These are phyloP conservation scores for Limtongia smithiae DNA, from an alignment of 805 yeast species.

Conservation along the genomic window DNA sequence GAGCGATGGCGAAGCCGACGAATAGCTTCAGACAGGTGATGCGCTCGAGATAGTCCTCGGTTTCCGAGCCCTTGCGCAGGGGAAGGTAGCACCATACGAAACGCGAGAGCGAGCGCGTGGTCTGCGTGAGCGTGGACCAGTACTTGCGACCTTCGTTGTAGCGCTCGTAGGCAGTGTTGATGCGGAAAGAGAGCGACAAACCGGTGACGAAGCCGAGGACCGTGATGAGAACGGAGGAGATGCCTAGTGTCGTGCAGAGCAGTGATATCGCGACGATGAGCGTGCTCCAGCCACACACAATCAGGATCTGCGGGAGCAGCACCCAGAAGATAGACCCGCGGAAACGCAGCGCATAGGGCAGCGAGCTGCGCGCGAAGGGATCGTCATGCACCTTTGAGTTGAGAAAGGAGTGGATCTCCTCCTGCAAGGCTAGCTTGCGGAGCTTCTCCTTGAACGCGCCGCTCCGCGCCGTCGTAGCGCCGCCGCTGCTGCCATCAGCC, in stretches of 20 bases:
- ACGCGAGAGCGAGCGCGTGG: conserved; percentile 20
- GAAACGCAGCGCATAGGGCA: conserved; percentile 27
- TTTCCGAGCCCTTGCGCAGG: conserved; percentile 19
- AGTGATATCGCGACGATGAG: conserved; percentile 18
- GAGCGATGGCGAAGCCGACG: conserved; percentile 24
- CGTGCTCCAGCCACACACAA: conserved; percentile 22
- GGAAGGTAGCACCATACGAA: conserved; percentile 25
- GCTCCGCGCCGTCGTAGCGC: neutral
- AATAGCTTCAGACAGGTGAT: conserved; percentile 17
- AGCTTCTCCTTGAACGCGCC: neutral
- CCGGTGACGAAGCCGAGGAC: conserved; percentile 28
- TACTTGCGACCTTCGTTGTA: conserved; percentile 27
- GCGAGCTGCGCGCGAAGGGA: conserved; percentile 21
- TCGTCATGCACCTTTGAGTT: conserved; percentile 27
- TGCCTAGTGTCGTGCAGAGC: conserved; percentile 21
- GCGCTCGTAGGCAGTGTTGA: conserved; percentile 28
- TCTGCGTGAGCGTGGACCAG: conserved; percentile 22
- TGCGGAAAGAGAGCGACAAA: conserved; percentile 23
- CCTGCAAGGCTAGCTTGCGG: neutral
- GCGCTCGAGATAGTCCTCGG: conserved; percentile 14
- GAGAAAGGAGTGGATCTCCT: conserved; percentile 22
- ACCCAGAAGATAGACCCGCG: conserved; percentile 27
- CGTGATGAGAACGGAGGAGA: conserved; percentile 22
- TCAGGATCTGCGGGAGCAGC: conserved; percentile 19
- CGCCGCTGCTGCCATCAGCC: neutral